These are phyloP conservation scores for Candida ficus DNA, from an alignment of 805 yeast genomes.

Conservation along the genomic window DNA sequence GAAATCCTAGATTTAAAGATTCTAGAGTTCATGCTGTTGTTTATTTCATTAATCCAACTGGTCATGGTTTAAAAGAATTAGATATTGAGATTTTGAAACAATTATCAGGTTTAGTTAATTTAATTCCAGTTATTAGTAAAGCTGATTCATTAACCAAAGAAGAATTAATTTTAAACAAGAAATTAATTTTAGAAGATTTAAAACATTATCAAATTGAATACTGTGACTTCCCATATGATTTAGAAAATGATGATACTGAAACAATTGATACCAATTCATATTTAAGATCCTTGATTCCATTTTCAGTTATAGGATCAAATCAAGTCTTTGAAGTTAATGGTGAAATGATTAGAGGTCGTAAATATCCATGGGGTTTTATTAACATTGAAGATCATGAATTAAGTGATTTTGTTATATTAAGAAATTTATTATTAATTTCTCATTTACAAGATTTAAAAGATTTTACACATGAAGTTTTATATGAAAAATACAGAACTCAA, in stretches of 20 bases:
- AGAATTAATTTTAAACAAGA: constrained; percentile 71
- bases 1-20: constrained; percentile 82
- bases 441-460: constrained; percentile 88
- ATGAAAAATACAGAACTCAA: constrained; percentile 87
- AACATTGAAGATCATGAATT: constrained; percentile 67
- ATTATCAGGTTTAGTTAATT: constrained; percentile 74
- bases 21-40: constrained; percentile 75
- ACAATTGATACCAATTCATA: constrained; percentile 61
- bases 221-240: constrained; percentile 66
- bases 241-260: constrained; percentile 50
- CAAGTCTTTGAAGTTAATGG: constrained; percentile 47
- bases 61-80: constrained; percentile 72
- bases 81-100: constrained; percentile 77
- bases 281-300: constrained; percentile 59
- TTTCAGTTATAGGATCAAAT: constrained; percentile 66
- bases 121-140: constrained; percentile 82
- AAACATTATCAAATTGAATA: constrained; percentile 64
- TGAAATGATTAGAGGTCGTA: constrained; percentile 39
- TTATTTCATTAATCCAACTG: constrained; percentile 78
- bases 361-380: constrained; percentile 56
- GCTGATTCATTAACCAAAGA: constrained; percentile 79
- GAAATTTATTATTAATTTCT: constrained; percentile 74
- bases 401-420: constrained; percentile 75
- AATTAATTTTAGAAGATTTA: constrained; percentile 71
- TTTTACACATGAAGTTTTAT: constrained; percentile 77